Conservation (phyloP, 768 basidiomycete genomes). For the Boletus subcaerulescens region DNA sequence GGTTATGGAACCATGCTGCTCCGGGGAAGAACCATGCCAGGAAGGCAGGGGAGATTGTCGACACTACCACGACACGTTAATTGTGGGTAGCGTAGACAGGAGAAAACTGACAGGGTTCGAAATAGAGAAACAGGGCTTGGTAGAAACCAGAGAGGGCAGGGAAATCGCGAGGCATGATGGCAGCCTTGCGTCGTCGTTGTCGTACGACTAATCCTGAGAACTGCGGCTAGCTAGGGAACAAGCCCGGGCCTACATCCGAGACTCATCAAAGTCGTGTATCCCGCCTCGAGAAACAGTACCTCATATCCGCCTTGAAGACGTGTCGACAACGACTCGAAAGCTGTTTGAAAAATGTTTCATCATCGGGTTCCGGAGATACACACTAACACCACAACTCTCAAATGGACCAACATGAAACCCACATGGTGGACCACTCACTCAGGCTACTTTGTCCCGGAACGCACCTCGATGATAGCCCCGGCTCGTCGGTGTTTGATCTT, state of each 20-base stretch:
- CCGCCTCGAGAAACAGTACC: too few species aligned
- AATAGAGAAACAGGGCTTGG: slow-evolving; percentile 56
- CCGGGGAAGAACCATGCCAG: slow-evolving; percentile 58
- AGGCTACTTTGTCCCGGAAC: slow-evolving; percentile 7
- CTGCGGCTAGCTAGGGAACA: background rate
- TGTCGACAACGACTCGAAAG: too few species aligned
- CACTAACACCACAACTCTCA: background rate
- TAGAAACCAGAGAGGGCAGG: slow-evolving; percentile 64
- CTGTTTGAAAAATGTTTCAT: too few species aligned
- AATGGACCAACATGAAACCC: background rate
- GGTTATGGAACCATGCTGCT: slow-evolving; percentile 62
- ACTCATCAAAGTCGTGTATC: too few species aligned
- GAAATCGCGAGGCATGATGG: slow-evolving; percentile 35
- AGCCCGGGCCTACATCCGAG: too few species aligned
- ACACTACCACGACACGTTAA: slow-evolving; percentile 34
- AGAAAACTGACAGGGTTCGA: slow-evolving; percentile 54
- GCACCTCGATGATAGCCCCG: slow-evolving; percentile 45
- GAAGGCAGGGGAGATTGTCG: slow-evolving; percentile 46
- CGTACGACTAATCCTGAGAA: background rate
- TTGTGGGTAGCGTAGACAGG: slow-evolving; percentile 7
- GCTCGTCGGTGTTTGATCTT: slow-evolving; percentile 74
- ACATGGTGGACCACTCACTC: slow-evolving; percentile 12
- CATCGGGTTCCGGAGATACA: too few species aligned
- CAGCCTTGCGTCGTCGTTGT: background rate
- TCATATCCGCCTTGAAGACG: too few species aligned